Evolutionary conservation across 2,329 filamentous ascomycete genomes (phyloP).

Genomic region (Lachnellula cervina): DNA sequence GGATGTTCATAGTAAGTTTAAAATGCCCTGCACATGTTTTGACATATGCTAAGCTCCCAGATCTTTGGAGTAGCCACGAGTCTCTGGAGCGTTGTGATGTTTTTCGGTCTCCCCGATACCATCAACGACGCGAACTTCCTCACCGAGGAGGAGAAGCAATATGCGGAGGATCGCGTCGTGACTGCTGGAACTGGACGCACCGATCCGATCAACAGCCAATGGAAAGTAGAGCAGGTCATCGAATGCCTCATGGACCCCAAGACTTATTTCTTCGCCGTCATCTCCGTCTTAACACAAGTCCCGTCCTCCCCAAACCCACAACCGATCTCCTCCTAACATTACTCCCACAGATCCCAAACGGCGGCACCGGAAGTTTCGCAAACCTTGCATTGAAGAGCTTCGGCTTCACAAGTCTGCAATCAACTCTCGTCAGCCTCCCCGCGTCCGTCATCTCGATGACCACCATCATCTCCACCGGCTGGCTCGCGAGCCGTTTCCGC

Average conservation of each 20-base stretch:
- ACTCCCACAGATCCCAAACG: slow-evolving; percentile 47
- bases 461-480: slow-evolving; percentile 20
- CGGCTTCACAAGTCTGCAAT: slow-evolving; percentile 32
- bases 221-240: slow-evolving; percentile 40
- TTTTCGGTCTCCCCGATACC: slow-evolving; percentile 46
- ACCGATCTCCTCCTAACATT: not conserved
- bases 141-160: slow-evolving; percentile 42
- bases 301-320: not conserved
- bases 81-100: slow-evolving; percentile 45
- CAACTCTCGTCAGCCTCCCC: slow-evolving; percentile 27
- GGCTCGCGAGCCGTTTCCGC: slow-evolving; percentile 34
- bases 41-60: slow-evolving; percentile 9
- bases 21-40: not conserved
- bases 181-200: slow-evolving; percentile 48
- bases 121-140: slow-evolving; percentile 56
- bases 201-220: slow-evolving; percentile 44
- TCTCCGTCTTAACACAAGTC: slow-evolving; percentile 46
- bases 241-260: slow-evolving; percentile 55
- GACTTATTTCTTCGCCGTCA: slow-evolving; percentile 49
- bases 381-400: slow-evolving; percentile 40
- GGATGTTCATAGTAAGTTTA: slow-evolving; percentile 45
- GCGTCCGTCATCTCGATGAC: slow-evolving; percentile 18
- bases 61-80: slow-evolving; percentile 43
- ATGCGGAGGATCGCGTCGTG: slow-evolving; percentile 43
- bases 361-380: slow-evolving; percentile 55